These are phyloP conservation scores for Fragilaria radians DNA, from an alignment of 108 stramenopile genomes.

Conservation along the genomic window DNA sequence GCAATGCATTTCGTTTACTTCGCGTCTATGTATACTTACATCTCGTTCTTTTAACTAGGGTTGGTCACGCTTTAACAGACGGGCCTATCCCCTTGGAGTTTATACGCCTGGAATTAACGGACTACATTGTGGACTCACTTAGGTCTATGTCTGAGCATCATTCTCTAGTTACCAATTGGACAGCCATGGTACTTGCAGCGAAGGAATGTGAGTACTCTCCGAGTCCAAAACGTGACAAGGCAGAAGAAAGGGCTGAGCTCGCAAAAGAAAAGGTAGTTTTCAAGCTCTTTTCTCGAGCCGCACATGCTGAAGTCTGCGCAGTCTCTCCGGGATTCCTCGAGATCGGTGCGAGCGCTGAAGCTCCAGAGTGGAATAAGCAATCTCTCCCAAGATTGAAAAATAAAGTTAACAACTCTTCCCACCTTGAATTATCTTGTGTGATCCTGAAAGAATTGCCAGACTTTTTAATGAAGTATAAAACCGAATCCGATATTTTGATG, in stretches of 20 bases:
- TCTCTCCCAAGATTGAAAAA: background rate
- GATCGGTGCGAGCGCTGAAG: conserved; percentile 22
- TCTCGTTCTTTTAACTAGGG: conserved; percentile 15
- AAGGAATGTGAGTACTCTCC: conserved; percentile 8
- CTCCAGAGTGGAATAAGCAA: background rate
- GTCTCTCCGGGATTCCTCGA: conserved; percentile 27
- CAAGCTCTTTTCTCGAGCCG: conserved; percentile 59
- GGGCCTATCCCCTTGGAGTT: conserved; percentile 57
- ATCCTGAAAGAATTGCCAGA: conserved; percentile 61
- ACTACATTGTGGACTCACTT: conserved; percentile 69
- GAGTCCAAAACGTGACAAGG: conserved; percentile 17
- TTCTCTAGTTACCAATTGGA: conserved; percentile 56
- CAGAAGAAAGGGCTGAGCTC: conserved; percentile 34
- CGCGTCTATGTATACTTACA: background rate
- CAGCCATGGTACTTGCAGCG: conserved; percentile 69
- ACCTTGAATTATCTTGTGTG: conserved; percentile 56
- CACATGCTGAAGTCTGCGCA: conserved; percentile 37
- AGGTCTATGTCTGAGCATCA: conserved; percentile 61
- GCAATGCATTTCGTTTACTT: no score
- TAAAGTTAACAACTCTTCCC: conserved; percentile 7
- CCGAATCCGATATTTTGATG: conserved; percentile 54
- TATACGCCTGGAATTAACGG: conserved; percentile 52
- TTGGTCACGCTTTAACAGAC: conserved; percentile 50
- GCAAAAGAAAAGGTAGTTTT: conserved; percentile 73
- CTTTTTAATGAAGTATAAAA: conserved; percentile 65